These are phyloP conservation scores for Debaryomycetaceae sp. DNA, from an alignment of 1,139 yeast genomes.

Conservation along the genomic window DNA sequence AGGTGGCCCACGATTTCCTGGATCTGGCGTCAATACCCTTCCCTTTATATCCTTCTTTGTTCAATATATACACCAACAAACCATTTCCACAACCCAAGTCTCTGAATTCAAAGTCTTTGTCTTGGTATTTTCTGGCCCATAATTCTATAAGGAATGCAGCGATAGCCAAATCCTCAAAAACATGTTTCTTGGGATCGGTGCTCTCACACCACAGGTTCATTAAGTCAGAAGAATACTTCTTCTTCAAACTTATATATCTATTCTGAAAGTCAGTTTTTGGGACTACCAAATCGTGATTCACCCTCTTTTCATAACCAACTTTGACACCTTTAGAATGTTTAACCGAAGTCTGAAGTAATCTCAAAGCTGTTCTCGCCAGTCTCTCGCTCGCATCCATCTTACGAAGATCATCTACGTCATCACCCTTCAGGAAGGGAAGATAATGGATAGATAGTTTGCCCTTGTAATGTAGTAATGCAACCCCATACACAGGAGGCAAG, in stretches of 20 bases:
- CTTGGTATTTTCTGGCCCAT: constrained; percentile 62
- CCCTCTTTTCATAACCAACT: constrained; percentile 84
- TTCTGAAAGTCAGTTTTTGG: constrained; percentile 82
- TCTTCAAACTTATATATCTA: constrained; percentile 74
- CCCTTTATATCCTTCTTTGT: constrained; percentile 78
- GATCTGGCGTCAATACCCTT: constrained; percentile 87
- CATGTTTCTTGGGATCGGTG: constrained; percentile 94
- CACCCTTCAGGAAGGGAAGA: constrained; percentile 50
- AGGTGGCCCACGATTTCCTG: constrained; percentile 81
- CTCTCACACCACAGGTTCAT: constrained; percentile 89
- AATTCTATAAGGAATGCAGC: constrained; percentile 93
- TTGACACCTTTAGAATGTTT: constrained; percentile 83
- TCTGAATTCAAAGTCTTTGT: constrained; percentile 61
- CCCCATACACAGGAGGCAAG: constrained; percentile 76
- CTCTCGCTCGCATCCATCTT: constrained; percentile 50
- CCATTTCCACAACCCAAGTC: constrained; percentile 98
- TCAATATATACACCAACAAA: constrained; percentile 68
- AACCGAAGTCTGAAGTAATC: constrained; percentile 72
- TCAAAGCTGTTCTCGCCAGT: constrained; percentile 73
- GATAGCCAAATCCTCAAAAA: constrained; percentile 92
- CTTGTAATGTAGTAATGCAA: constrained; percentile 63
- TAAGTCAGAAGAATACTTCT: constrained; percentile 69
- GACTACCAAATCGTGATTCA: constrained; percentile 82
- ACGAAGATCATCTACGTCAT: constrained; percentile 22
- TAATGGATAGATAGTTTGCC: constrained; percentile 74